Percentiles rank a stretch among this genome's conserved stretches.
phyloP scores from a whole-genome alignment of 257 asterid genomes.

The Solanum piurae region DNA sequence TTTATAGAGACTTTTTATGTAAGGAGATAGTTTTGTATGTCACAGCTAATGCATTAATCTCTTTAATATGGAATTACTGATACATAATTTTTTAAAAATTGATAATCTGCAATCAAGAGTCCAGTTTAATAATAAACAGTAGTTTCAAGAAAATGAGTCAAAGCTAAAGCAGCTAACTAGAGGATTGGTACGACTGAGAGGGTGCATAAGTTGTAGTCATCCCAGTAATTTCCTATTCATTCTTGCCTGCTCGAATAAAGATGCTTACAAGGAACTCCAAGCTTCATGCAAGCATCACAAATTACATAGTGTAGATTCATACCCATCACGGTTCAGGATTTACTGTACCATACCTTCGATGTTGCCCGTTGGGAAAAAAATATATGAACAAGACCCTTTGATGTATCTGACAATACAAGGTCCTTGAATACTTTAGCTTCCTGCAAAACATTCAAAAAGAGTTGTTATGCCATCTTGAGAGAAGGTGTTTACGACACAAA shows the following conservation, averaged over 20 bases:
- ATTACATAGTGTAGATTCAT: not conserved
- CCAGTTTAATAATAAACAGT: not conserved
- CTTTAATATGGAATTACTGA: not conserved
- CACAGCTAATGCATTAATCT: not conserved
- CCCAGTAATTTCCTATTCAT: not conserved
- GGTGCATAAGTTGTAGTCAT: not conserved
- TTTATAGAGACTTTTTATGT: not conserved
- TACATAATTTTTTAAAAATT: not conserved
- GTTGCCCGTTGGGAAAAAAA: constrained; percentile 87
- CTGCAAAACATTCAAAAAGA: constrained; percentile 29
- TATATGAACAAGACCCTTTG: constrained; percentile 92
- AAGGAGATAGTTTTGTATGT: not conserved
- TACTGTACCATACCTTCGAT: constrained; percentile 44
- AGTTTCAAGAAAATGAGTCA: not conserved
- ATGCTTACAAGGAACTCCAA: not conserved
- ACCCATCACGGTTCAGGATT: not conserved
- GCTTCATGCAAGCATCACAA: not conserved
- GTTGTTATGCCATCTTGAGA: not conserved
- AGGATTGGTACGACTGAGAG: not conserved
- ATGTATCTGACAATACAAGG: constrained; percentile 52
- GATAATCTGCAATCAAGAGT: not conserved
- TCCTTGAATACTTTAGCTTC: constrained; percentile 55
- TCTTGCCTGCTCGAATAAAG: not conserved
- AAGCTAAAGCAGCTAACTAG: not conserved
- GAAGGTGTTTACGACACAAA: not conserved